Conservation (phyloP, 2,329 filamentous ascomycete species). For the Ascocoryne sarcoides region DNA sequence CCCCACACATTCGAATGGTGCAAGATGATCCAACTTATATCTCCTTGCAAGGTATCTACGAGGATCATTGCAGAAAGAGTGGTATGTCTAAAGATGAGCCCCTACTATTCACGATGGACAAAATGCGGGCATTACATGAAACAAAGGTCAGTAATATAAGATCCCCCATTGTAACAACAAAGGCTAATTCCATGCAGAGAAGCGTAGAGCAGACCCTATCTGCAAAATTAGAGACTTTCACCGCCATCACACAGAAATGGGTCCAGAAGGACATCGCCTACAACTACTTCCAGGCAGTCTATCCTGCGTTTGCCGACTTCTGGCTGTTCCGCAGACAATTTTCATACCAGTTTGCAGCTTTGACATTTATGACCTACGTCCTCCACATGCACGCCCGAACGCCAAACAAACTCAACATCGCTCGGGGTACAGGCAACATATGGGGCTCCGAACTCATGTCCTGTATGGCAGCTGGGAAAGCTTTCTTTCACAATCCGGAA, state of each 20-base stretch:
- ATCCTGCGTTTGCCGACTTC: slow-evolving; percentile 86
- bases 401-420: slow-evolving; percentile 91
- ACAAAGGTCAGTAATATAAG: slow-evolving; percentile 28
- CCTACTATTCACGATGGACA: slow-evolving; percentile 90
- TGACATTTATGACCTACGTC: slow-evolving; percentile 98
- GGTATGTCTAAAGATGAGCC: slow-evolving; percentile 91
- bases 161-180: neutral
- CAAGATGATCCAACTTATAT: slow-evolving; percentile 94
- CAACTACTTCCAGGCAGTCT: slow-evolving; percentile 82
- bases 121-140: slow-evolving; percentile 69
- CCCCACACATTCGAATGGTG: slow-evolving; percentile 88
- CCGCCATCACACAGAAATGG: slow-evolving; percentile 88
- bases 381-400: slow-evolving; percentile 96
- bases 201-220: slow-evolving; percentile 60
- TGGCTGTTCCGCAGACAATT: slow-evolving; percentile 98
- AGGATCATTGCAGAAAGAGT: slow-evolving; percentile 86
- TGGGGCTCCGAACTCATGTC: slow-evolving; percentile 96
- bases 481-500: slow-evolving; percentile 90
- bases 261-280: slow-evolving; percentile 75
- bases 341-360: slow-evolving; percentile 85
- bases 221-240: slow-evolving; percentile 83
- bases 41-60: slow-evolving; percentile 88
- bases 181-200: slow-evolving; percentile 38
- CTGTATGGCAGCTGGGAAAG: slow-evolving; percentile 73
- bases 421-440: slow-evolving; percentile 78